Conservation (phyloP, 306 rosid genomes). For the Arachis hypogaea region DNA sequence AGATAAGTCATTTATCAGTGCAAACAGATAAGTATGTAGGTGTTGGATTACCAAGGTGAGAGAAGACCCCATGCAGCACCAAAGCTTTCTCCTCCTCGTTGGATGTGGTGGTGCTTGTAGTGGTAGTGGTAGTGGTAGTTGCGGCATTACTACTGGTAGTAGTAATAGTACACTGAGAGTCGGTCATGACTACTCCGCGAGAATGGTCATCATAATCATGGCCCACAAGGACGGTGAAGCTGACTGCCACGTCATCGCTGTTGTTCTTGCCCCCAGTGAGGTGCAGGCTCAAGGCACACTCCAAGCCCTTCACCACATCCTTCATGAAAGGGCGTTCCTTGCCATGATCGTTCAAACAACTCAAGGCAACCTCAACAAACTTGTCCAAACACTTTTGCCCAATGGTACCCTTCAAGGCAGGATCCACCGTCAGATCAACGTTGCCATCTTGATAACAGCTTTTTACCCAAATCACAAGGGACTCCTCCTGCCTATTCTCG, state of each 20-base stretch:
- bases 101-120: neutral
- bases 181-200: neutral
- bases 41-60: constrained; percentile 4
- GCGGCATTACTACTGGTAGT: too few relatives aligned
- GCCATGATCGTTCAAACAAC: constrained; percentile 53
- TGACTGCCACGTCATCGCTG: neutral
- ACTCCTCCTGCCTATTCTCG: constrained; percentile 5
- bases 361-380: constrained; percentile 42
- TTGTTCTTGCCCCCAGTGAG: neutral
- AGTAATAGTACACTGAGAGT: too few relatives aligned
- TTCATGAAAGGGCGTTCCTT: constrained; percentile 54
- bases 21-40: neutral
- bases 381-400: constrained; percentile 38
- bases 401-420: constrained; percentile 34
- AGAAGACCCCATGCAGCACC: constrained; percentile 29
- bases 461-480: constrained; percentile 42
- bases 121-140: neutral
- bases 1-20: too few relatives aligned
- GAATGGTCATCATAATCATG: neutral
- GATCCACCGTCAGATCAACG: constrained; percentile 45
- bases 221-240: neutral
- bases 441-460: constrained; percentile 18
- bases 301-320: constrained; percentile 49
- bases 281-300: constrained; percentile 47
- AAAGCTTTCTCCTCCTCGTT: constrained; percentile 39